phyloP scores from a whole-genome alignment of 176 grass and related monocot species.

The Raddia guianensis region DNA sequence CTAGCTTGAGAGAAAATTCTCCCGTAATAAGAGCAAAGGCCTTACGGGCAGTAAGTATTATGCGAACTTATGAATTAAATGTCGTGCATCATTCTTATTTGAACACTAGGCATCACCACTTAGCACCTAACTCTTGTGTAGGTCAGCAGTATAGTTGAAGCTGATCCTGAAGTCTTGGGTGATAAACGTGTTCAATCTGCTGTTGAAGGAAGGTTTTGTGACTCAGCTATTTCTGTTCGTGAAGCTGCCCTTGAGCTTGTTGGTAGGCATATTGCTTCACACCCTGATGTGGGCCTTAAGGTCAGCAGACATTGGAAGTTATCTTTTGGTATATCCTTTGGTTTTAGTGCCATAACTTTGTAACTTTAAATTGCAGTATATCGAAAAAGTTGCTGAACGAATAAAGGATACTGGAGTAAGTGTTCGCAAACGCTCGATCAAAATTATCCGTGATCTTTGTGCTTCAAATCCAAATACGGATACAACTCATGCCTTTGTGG shows the following conservation, averaged over 20 bases:
- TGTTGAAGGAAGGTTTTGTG: constrained; percentile 99
- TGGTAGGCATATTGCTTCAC: constrained; percentile 96
- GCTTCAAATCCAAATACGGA: constrained; percentile 75
- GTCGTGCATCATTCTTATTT: constrained; percentile 40
- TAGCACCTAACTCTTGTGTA: constrained; percentile 48
- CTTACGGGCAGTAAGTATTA: constrained; percentile 81
- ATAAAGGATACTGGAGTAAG: constrained; percentile 99
- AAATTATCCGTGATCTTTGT: constrained; percentile 95
- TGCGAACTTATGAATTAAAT: constrained; percentile 37
- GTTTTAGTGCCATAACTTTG: constrained; percentile 29
- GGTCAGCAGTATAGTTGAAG: constrained; percentile 99
- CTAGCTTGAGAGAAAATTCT: constrained; percentile 98
- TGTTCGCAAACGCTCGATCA: constrained; percentile 95
- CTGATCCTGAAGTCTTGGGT: constrained; percentile 95
- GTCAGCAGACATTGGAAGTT: constrained; percentile 49
- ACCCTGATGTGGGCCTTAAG: constrained; percentile 99
- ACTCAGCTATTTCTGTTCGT: constrained; percentile 97
- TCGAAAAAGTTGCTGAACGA: constrained; percentile 95
- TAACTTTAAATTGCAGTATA: constrained; percentile 68
- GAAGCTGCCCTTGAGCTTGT: constrained; percentile 99
- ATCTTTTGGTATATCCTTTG: constrained; percentile 32
- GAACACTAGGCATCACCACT: constrained; percentile 7
- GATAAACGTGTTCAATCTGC: constrained; percentile 93
- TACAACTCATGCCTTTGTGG: constrained; percentile 81
- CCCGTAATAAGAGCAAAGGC: constrained; percentile 97